Evolutionary conservation across 306 rosid genomes (phyloP), one percentile per base, ranked within the genome.

Genomic region (Ceratonia siliqua): DNA sequence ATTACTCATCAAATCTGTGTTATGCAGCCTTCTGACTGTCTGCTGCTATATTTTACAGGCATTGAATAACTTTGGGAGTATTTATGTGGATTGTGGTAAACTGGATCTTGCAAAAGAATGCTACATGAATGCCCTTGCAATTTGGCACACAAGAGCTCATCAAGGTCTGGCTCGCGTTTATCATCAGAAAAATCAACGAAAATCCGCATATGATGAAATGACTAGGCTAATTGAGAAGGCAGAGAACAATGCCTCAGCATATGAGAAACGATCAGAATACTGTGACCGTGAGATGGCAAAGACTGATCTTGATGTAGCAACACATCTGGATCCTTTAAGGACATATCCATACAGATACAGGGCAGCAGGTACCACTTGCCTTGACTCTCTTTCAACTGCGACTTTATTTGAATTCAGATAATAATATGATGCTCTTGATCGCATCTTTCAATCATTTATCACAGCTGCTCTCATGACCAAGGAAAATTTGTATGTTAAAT

Each of bases 61-160:
- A 3, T 62, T 90, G 80, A 92, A 90, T 73, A 87, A 92, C 82
- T 73, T 92, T 14, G 96, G 96, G 38, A 92, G 94, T 39, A 81
- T 92, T 75, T 87, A 87, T 70, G 89, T 90, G 63, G 98, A 92
- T 68, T 83, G 84, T 66, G 91, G 87, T 67, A 82, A 85, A 63
- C 88, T 88, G 72, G 92, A 92, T 66, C 79, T 77, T 38, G 96
- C 96, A 6, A 82, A 81, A 41, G 87, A 90, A 65, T 90, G 98
- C 82, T 90, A 90, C 81, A 70, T 28, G 73, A 88, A 81, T 78
- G 96, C 98, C 15, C 98, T 92, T 65, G 89, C 89, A 58, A 92
- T 92, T 72, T 83, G 86, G 85, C 96, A 92, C 83, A 87, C 97
- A n/a, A 82, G 96, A 85, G 97, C 94, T 73, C 97, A 90, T 78